Evolutionary conservation across 2,329 filamentous ascomycete genomes (phyloP).

Genomic region (Neurospora sp.): DNA sequence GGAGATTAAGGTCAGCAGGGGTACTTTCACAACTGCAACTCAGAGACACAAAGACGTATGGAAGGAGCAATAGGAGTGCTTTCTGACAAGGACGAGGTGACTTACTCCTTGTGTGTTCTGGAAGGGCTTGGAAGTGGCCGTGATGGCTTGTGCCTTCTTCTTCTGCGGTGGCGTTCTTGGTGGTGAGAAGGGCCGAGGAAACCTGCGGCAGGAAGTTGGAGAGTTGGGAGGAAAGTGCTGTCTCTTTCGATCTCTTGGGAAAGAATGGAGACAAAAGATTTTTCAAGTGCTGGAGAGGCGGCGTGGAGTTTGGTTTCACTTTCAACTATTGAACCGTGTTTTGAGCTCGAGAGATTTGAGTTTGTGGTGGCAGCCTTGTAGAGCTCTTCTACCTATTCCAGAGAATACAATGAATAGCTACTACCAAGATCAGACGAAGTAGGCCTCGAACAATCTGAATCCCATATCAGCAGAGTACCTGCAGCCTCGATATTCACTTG

Average conservation of each 20-base stretch:
- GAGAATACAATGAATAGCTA: neutral
- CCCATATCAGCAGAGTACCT: neutral
- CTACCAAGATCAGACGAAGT: neutral
- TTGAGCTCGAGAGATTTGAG: neutral
- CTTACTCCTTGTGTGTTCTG: neutral
- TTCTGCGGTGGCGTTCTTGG: neutral
- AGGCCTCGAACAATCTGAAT: neutral
- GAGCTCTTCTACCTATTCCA: neutral
- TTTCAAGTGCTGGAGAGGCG: neutral
- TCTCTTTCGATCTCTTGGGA: neutral
- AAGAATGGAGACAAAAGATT: neutral
- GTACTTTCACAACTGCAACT: neutral
- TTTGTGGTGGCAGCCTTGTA: neutral
- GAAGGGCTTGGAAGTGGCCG: neutral
- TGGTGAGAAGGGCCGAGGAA: neutral
- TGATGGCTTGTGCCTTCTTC: neutral
- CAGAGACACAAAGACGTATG: neutral
- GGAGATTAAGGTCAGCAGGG: neutral
- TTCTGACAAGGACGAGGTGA: neutral
- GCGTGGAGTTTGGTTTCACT: neutral
- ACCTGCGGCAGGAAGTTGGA: neutral
- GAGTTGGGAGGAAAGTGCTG: neutral
- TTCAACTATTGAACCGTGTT: neutral
- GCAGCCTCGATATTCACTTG: neutral
- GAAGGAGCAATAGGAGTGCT: neutral